A percentile compares a stretch with the other conserved stretches of the same genome.
phyloP scores from a whole-genome alignment of 371 early-diverging fungal species.

The Saksenaea vasiformis region DNA sequence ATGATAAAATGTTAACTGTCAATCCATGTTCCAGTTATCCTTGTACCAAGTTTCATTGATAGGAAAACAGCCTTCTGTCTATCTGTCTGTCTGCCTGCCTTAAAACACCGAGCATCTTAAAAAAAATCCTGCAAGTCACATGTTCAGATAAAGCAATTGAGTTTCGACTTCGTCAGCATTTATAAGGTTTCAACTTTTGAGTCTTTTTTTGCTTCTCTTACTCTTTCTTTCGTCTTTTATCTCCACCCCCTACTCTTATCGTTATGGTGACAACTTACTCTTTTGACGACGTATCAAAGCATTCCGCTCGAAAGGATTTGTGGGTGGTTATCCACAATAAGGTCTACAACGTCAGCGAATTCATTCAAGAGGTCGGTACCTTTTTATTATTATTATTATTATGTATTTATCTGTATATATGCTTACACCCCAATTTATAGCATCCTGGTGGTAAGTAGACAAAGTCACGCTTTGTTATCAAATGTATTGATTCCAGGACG shows the following conservation, averaged over 20 bases:
- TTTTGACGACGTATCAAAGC: slow-evolving; percentile 58
- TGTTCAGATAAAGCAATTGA: not conserved
- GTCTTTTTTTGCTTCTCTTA: slow-evolving; percentile 6
- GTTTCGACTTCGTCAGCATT: not conserved
- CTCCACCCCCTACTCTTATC: slow-evolving; percentile 12
- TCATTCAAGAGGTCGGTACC: slow-evolving; percentile 66
- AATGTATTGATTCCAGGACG: not conserved
- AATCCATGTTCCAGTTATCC: too few species aligned
- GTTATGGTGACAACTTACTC: slow-evolving; percentile 38
- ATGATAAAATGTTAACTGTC: too few species aligned
- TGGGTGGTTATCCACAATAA: slow-evolving; percentile 80
- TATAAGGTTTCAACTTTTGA: slow-evolving; percentile 6
- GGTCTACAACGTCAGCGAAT: slow-evolving; percentile 84
- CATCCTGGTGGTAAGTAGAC: slow-evolving; percentile 51
- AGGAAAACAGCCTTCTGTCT: too few species aligned
- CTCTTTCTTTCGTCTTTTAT: not conserved
- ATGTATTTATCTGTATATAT: not conserved
- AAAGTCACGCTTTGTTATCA: not conserved
- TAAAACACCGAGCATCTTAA: not conserved
- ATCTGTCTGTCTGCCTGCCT: too few species aligned
- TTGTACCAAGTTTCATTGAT: too few species aligned
- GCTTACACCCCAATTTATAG: slow-evolving; percentile 22
- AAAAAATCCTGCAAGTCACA: not conserved
- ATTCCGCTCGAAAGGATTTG: slow-evolving; percentile 58
- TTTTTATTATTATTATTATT: not conserved